phyloP scores from a whole-genome alignment of 257 asterid genomes.

The Catharanthus roseus region DNA sequence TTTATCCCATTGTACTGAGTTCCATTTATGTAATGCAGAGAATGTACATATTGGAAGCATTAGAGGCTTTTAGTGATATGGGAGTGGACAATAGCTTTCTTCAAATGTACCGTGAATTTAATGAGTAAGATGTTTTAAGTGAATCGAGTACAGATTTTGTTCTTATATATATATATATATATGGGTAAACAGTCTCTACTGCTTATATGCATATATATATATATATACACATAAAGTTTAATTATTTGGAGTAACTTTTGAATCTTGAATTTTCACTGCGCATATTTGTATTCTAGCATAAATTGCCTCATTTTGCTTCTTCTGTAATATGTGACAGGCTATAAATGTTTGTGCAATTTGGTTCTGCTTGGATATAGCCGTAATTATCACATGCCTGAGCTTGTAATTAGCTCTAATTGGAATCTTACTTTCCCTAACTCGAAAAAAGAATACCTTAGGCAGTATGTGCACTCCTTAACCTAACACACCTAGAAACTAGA shows the following conservation, averaged over 20 bases:
- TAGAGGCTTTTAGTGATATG: conserved; percentile 69
- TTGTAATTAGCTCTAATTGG: neutral
- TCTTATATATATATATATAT: too few relatives aligned
- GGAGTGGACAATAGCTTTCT: conserved; percentile 44
- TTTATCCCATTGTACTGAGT: neutral
- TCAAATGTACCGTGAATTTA: conserved; percentile 64
- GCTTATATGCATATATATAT: too few relatives aligned
- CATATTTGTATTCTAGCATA: neutral
- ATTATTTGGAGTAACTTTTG: neutral
- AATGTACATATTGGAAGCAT: conserved; percentile 64
- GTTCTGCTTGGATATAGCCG: neutral
- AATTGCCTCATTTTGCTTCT: neutral
- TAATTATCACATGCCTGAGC: neutral
- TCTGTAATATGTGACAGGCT: neutral
- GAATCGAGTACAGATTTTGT: neutral
- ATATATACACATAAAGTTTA: neutral
- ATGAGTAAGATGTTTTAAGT: conserved; percentile 52
- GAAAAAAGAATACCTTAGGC: neutral
- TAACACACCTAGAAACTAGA: too few relatives aligned
- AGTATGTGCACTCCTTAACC: neutral
- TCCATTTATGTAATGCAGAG: conserved; percentile 44
- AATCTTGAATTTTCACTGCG: neutral
- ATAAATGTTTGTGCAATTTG: neutral
- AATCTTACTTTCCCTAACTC: neutral
- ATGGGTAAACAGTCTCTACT: too few relatives aligned